Base-by-base conservation (phyloP, 176 grass and related monocot species). In the Puccinellia tenuiflora region DNA sequence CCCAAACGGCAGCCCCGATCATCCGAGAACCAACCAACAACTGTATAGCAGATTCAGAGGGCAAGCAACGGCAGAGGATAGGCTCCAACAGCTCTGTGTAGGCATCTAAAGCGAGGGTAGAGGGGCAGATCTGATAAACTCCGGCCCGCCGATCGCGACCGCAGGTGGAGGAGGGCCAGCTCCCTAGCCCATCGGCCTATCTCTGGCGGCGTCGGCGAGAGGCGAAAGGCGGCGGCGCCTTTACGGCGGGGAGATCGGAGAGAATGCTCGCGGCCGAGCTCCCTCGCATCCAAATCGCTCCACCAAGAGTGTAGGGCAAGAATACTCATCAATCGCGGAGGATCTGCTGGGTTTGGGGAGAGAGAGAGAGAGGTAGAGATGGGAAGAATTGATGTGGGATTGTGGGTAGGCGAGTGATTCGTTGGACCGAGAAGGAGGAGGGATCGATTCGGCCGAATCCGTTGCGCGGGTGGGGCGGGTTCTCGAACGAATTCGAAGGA, bases 311-410 rank as follows among this genome's bases (percentile, higher is more conserved):
- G 35, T 60, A n/a, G 29, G 51, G 21, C 50, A 84, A 34, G 71
- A 88, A 80, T 88, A 88, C 81, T 88, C 87, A 88, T 88, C 68
- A 85, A 88, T 75, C 63, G 83, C 51, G 14, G 60, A 66, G 77
- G 61, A 40, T 43, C 35, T 50, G 77, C 68, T 50, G 82, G 24
- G 25, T 46, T 3, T 5, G 40, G 51, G 45, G 47, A 50, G 47
- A 50, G 4, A 4, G 53, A 22, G 53, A 22, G 18, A 1, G 53
- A 55, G 51, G 2, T 54, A 2, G 53, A 22, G 53, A 56, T 14
- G 20, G n/a, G 22, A n/a, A n/a, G 61, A 39, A 39, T 60, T 53
- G 34, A 1, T 4, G 26, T 13, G 6, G 40, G 5, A 3, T 3
- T 37, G 34, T 37, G 34, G 5, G 48, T 10, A 10, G 46, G 45